Evolutionary conservation across 2,329 filamentous ascomycete species (phyloP).

Genomic region (Arthrobotrys conoides): DNA sequence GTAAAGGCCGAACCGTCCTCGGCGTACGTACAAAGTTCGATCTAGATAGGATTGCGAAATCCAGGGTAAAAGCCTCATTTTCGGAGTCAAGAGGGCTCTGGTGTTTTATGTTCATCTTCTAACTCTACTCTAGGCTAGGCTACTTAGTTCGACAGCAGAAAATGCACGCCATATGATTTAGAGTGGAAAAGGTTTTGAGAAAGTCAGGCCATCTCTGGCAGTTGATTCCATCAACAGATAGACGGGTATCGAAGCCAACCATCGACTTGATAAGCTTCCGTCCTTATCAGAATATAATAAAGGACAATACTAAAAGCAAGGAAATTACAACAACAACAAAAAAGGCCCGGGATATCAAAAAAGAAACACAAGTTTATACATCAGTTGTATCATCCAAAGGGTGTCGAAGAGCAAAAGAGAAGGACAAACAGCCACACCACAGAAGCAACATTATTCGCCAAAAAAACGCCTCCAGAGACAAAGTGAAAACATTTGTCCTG

Average conservation of each 20-base stretch:
- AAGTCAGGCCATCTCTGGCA: slow-evolving; percentile 8
- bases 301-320: slow-evolving; percentile 25
- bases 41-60: slow-evolving; percentile 2
- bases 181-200: not conserved
- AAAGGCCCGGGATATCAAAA: slow-evolving; percentile 54
- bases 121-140: not conserved
- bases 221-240: slow-evolving; percentile 16
- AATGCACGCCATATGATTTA: not conserved
- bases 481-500: slow-evolving; percentile 24
- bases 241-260: not conserved
- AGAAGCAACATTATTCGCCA: slow-evolving; percentile 33
- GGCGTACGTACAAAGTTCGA: not conserved
- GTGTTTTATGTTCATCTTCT: not conserved
- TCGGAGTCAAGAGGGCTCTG: not conserved
- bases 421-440: slow-evolving; percentile 21
- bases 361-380: slow-evolving; percentile 36
- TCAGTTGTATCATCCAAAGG: slow-evolving; percentile 15
- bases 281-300: not conserved
- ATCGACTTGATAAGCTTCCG: not conserved
- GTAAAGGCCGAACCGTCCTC: slow-evolving; percentile 12
- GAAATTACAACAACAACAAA: slow-evolving; percentile 11
- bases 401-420: slow-evolving; percentile 14
- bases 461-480: slow-evolving; percentile 39
- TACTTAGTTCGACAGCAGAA: not conserved
- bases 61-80: not conserved